Evolutionary conservation across 768 basidiomycete species (phyloP).

Genomic region (Boletus barrowsii): DNA sequence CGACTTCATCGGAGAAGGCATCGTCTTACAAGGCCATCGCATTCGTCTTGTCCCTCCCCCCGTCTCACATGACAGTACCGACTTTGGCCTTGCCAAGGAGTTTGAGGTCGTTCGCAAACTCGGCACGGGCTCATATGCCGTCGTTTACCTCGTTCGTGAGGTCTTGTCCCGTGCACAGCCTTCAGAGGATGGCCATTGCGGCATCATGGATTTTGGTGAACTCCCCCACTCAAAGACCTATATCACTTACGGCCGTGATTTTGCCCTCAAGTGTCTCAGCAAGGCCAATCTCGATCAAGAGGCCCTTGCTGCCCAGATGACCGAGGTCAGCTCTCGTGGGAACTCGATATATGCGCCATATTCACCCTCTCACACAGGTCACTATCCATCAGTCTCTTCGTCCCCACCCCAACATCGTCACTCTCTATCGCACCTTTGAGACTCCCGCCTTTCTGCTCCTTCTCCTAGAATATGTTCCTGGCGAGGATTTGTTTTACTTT

Average conservation of each 20-base stretch:
- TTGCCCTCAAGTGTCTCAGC: constrained; percentile 95
- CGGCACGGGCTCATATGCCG: constrained; percentile 89
- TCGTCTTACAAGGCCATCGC: constrained; percentile 61
- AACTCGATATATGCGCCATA: constrained; percentile 4
- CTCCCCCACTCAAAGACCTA: constrained; percentile 31
- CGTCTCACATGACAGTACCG: constrained; percentile 32
- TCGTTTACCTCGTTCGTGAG: constrained; percentile 89
- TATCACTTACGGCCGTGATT: constrained; percentile 69
- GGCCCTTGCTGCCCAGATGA: constrained; percentile 82
- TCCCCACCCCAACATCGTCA: constrained; percentile 90
- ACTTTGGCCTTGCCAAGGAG: constrained; percentile 52
- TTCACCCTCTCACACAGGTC: constrained; percentile 47
- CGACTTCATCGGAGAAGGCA: constrained; percentile 69
- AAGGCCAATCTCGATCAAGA: constrained; percentile 92
- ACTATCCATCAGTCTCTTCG: constrained; percentile 93
- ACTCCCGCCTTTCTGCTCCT: constrained; percentile 89
- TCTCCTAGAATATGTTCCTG: constrained; percentile 92
- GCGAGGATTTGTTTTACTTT: constrained; percentile 98
- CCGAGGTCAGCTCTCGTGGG: constrained; percentile 58
- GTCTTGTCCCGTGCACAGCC: constrained; percentile 42
- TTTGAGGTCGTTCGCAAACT: constrained; percentile 85
- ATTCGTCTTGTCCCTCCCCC: constrained; percentile 53
- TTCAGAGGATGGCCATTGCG: constrained; percentile 54
- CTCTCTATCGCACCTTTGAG: constrained; percentile 90
- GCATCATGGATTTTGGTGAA: constrained; percentile 53